Percentiles rank a stretch among this genome's conserved stretches.
These are phyloP conservation scores for Ophidiomyces ophidiicola DNA, from an alignment of 2,329 filamentous ascomycete species.

Conservation along the genomic window DNA sequence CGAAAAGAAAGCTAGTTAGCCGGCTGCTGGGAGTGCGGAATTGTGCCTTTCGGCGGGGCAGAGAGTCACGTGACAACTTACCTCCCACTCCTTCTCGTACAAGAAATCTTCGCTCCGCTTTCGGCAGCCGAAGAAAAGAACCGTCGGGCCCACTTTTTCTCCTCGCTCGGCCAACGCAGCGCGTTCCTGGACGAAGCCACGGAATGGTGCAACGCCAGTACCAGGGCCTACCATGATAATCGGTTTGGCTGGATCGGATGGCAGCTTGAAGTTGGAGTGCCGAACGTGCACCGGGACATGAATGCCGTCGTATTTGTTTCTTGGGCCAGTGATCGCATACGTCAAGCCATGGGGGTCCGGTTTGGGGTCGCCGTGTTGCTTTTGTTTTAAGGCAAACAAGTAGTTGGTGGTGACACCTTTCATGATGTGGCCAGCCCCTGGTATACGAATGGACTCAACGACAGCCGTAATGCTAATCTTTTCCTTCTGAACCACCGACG, in stretches of 20 bases:
- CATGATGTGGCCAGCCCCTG: slow-evolving; percentile 65
- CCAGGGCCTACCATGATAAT: slow-evolving; percentile 94
- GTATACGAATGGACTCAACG: slow-evolving; percentile 70
- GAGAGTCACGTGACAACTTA: slow-evolving; percentile 39
- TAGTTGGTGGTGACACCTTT: slow-evolving; percentile 97
- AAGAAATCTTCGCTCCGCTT: slow-evolving; percentile 81
- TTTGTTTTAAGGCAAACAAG: slow-evolving; percentile 84
- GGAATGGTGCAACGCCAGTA: slow-evolving; percentile 88
- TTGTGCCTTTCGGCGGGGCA: slow-evolving; percentile 2
- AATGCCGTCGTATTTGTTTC: slow-evolving; percentile 94
- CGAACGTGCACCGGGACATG: slow-evolving; percentile 91
- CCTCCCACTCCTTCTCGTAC: slow-evolving; percentile 84
- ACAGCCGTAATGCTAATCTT: slow-evolving; percentile 92
- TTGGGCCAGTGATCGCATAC: slow-evolving; percentile 76
- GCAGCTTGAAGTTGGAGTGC: slow-evolving; percentile 98
- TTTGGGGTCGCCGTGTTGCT: slow-evolving; percentile 76
- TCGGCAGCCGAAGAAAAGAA: slow-evolving; percentile 93
- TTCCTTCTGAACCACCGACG: slow-evolving; percentile 82
- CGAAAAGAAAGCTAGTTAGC: slow-evolving; percentile 16
- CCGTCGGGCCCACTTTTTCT: slow-evolving; percentile 68
- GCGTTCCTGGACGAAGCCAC: slow-evolving; percentile 87
- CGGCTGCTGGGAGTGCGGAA: slow-evolving; percentile 1
- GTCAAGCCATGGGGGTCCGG: slow-evolving; percentile 64
- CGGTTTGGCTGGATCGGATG: slow-evolving; percentile 85
- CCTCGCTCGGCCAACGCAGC: slow-evolving; percentile 71